Conservation (phyloP, 768 basidiomycete species). For the Boletus insuetus region DNA sequence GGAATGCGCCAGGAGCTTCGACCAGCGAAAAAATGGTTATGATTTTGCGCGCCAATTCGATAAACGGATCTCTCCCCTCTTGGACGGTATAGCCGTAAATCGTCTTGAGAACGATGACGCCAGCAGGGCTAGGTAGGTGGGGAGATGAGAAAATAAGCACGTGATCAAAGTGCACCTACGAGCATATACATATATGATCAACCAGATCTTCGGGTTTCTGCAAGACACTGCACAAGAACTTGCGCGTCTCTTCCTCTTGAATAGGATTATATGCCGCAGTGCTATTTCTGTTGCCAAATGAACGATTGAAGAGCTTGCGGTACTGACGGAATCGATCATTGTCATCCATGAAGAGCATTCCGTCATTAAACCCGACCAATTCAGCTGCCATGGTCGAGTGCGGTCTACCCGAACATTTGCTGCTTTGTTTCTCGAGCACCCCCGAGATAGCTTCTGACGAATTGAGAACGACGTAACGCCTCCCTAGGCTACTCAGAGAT, state of each 20-base stretch:
- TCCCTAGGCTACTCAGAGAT: conserved; percentile 35
- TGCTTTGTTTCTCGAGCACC: conserved; percentile 52
- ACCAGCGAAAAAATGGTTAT: conserved; percentile 13
- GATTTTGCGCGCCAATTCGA: conserved; percentile 27
- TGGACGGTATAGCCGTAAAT: conserved; percentile 41
- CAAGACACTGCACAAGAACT: conserved; percentile 18
- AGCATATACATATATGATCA: conserved; percentile 13
- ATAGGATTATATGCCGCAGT: conserved; percentile 9
- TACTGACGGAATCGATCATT: conserved; percentile 9
- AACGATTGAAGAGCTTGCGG: conserved; percentile 11
- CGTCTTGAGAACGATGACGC: conserved; percentile 35
- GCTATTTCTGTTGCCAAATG: conserved; percentile 12
- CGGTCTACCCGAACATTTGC: conserved; percentile 44
- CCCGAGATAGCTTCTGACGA: conserved; percentile 43
- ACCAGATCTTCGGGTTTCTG: conserved; percentile 13
- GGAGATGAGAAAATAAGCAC: neutral
- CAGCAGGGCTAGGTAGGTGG: conserved; percentile 5
- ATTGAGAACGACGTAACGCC: conserved; percentile 50
- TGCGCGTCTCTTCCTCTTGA: conserved; percentile 16
- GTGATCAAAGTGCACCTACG: conserved; percentile 8
- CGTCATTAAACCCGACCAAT: conserved; percentile 14
- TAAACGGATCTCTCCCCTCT: conserved; percentile 36
- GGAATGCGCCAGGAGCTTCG: conserved; percentile 7
- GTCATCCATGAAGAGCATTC: conserved; percentile 8
- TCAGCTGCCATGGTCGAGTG: conserved; percentile 19